phyloP scores from a whole-genome alignment of 768 basidiomycete species.

The Cystoderma amianthinum region DNA sequence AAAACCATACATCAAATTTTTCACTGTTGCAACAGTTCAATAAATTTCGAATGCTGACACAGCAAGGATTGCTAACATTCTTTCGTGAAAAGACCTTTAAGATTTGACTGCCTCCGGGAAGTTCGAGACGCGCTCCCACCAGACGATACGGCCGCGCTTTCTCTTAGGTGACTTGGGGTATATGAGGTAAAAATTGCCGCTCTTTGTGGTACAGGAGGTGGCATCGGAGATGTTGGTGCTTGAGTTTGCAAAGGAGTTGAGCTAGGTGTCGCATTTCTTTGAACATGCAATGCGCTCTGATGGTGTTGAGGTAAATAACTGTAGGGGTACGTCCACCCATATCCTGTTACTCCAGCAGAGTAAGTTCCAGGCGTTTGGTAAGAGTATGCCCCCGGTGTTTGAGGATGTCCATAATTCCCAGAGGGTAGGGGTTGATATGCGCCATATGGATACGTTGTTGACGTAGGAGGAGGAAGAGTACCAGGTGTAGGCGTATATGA shows the following conservation, averaged over 20 bases:
- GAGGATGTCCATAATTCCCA: slow-evolving; percentile 32
- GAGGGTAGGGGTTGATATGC: slow-evolving; percentile 46
- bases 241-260: slow-evolving; percentile 19
- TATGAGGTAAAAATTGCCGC: slow-evolving; percentile 52
- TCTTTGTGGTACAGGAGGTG: slow-evolving; percentile 22
- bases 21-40: slow-evolving; percentile 39
- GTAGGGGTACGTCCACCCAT: slow-evolving; percentile 71
- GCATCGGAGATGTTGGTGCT: slow-evolving; percentile 18
- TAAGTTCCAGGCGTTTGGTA: slow-evolving; percentile 43
- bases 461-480: slow-evolving; percentile 20
- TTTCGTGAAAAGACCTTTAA: slow-evolving; percentile 74
- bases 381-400: slow-evolving; percentile 43
- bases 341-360: slow-evolving; percentile 61
- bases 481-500: slow-evolving; percentile 1
- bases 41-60: slow-evolving; percentile 1
- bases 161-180: slow-evolving; percentile 44
- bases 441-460: slow-evolving; percentile 60
- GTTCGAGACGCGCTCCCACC: slow-evolving; percentile 38
- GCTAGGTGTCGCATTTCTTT: slow-evolving; percentile 18
- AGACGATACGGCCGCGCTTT: slow-evolving; percentile 33
- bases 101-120: slow-evolving; percentile 56
- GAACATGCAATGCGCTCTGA: slow-evolving; percentile 14
- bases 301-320: slow-evolving; percentile 44
- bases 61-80: slow-evolving; percentile 48
- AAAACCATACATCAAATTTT: slow-evolving; percentile 88